Base-by-base conservation (phyloP, 768 basidiomycete genomes). In the Rhizopogon roseolus region DNA sequence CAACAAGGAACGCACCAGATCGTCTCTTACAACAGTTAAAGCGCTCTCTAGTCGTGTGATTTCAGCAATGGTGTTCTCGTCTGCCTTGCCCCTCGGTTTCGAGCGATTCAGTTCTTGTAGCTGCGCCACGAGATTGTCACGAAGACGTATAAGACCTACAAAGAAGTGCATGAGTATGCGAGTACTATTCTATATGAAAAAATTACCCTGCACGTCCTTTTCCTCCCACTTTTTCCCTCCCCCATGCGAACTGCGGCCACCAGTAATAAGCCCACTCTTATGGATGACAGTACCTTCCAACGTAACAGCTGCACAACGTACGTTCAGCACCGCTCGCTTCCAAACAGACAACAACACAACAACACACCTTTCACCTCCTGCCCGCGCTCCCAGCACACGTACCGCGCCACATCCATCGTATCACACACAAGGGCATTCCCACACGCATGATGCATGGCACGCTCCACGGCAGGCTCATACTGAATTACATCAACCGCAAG, bases 271-370 rank as follows among this genome's bases (percentile, higher is more conserved):
- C 56, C 97, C 97, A 60, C 92, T 94, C 74, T 95, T 95, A 70
- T 99, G 97, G 44, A 99, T 98, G 56, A 99, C 76, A 3, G 95
- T 98, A 1, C 97, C 97, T 41, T 98, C 95, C 41, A 99, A 75
- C 0, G 97, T 97, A 19, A 99, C 97, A 55, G 95, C 97, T 41
- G n/a, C 5, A 6, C 13, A 19, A 50, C 29, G 42, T 2, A 50
- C 29, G 42, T 2, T 11, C 17, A 36, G 52, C 36, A 3, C 49
- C 16, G 22, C 22, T 22, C 3, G 32, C 6, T 40, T 11, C 25
- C 49, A 29, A 46, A 41, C 8, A 16, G 17, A 11, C 42, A 6
- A 38, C 22, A 22, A 22, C 22, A 32, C 27, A 32, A 9, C 16
- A 56, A 64, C 80, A 36, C 54, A 95, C 96, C 93, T 79, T 99